These are phyloP conservation scores for Aeminium ludgeri DNA, from an alignment of 495 filamentous ascomycete genomes.

Conservation along the genomic window DNA sequence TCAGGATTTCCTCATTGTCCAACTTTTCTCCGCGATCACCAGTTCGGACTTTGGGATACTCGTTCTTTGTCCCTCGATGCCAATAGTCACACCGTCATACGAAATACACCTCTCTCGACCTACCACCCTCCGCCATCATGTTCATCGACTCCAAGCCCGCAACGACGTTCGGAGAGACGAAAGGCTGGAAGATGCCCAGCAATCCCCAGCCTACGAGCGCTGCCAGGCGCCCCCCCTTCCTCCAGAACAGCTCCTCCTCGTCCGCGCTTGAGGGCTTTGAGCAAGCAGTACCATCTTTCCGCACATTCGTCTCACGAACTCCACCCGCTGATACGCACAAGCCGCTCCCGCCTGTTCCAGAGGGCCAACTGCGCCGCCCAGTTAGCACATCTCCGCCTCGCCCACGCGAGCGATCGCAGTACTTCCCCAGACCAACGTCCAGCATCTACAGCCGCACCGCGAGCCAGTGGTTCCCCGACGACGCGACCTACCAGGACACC, in stretches of 20 bases:
- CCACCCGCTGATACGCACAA: constrained; percentile 5
- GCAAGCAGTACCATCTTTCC: constrained; percentile 12
- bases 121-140: too few species aligned
- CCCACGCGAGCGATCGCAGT: neutral
- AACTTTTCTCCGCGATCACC: too few species aligned
- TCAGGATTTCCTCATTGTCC: too few species aligned
- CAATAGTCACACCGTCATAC: too few species aligned
- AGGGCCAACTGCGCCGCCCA: neutral
- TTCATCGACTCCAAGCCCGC: constrained; percentile 4
- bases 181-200: too few species aligned
- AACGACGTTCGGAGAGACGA: constrained; percentile 1
- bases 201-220: too few species aligned
- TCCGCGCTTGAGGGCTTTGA: constrained; percentile 14
- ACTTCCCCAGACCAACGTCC: constrained; percentile 6
- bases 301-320: constrained; percentile 11
- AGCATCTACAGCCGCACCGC: constrained; percentile 15
- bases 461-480: constrained; percentile 5
- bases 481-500: constrained; percentile 2
- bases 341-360: constrained; percentile 12
- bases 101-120: too few species aligned
- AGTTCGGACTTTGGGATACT: too few species aligned
- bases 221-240: constrained; percentile 1
- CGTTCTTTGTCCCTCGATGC: too few species aligned
- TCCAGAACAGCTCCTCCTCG: constrained; percentile 2
- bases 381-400: constrained; percentile 1